Conservation (phyloP, 495 filamentous ascomycete genomes). For the Sordaria brevicollis region DNA sequence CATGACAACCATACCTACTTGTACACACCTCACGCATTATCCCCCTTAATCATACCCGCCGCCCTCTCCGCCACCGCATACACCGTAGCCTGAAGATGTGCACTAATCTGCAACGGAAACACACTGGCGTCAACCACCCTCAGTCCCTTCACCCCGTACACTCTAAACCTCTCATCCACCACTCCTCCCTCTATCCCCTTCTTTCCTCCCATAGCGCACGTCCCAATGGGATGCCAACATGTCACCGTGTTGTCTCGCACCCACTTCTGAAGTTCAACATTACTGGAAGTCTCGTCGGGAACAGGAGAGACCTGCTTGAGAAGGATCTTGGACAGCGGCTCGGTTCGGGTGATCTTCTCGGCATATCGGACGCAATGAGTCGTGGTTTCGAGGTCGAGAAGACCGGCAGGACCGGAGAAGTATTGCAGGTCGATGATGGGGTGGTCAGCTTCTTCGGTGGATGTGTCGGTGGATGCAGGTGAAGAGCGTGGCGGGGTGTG, state of each 20-base stretch:
- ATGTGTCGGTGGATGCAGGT: neutral
- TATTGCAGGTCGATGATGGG: slow-evolving; percentile 35
- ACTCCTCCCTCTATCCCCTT: slow-evolving; percentile 28
- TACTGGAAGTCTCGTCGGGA: slow-evolving; percentile 5
- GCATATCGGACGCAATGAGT: slow-evolving; percentile 28
- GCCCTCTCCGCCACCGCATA: slow-evolving; percentile 49
- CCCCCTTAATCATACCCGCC: slow-evolving; percentile 33
- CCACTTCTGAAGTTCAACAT: slow-evolving; percentile 28
- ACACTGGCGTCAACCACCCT: slow-evolving; percentile 45
- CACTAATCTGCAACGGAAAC: slow-evolving; percentile 38
- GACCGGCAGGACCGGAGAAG: slow-evolving; percentile 24
- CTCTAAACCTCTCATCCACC: slow-evolving; percentile 37
- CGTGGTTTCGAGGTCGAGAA: slow-evolving; percentile 37
- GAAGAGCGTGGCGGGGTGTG: slow-evolving; percentile 26
- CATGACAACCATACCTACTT: neutral
- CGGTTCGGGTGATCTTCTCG: slow-evolving; percentile 30
- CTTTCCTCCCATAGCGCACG: slow-evolving; percentile 41
- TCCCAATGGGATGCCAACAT: slow-evolving; percentile 42
- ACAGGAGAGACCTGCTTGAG: slow-evolving; percentile 28
- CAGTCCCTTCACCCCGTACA: slow-evolving; percentile 40
- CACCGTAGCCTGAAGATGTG: slow-evolving; percentile 38
- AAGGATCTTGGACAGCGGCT: slow-evolving; percentile 34
- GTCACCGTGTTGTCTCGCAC: slow-evolving; percentile 28
- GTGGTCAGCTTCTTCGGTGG: neutral
- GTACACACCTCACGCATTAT: slow-evolving; percentile 4